A percentile compares a stretch with the other conserved stretches of the same genome.
Evolutionary conservation across 352 stramenopile genomes (phyloP).

Genomic region (Phytophthora sp.): DNA sequence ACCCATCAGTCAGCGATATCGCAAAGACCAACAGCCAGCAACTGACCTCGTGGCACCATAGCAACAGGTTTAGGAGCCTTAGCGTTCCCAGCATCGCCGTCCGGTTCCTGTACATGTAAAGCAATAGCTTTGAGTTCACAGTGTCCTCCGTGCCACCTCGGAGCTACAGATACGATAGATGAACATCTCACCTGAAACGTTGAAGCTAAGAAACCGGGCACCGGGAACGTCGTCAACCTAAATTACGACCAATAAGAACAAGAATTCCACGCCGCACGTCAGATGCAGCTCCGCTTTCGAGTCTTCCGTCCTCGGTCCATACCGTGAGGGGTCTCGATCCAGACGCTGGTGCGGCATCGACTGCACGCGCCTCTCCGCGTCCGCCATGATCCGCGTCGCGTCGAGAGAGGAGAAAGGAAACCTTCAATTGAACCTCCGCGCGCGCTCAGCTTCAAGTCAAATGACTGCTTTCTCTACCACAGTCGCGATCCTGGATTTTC

Average conservation of each 20-base stretch:
- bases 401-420: not conserved
- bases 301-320: constrained; percentile 2
- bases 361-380: constrained; percentile 45
- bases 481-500: not conserved
- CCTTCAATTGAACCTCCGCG: constrained; percentile 5
- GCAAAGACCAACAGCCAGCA: not conserved
- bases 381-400: constrained; percentile 16
- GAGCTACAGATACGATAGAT: too few species aligned
- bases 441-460: constrained; percentile 32
- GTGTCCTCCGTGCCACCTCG: too few species aligned
- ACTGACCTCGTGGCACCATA: constrained; percentile 3
- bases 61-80: constrained; percentile 12
- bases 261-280: not conserved
- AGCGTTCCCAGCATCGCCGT: constrained; percentile 1
- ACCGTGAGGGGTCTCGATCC: constrained; percentile 63
- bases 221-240: constrained; percentile 75
- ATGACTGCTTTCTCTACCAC: constrained; percentile 36
- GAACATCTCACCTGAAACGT: constrained; percentile 46
- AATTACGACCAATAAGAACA: not conserved
- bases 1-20: not conserved
- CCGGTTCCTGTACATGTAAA: constrained; percentile 19
- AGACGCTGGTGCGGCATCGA: constrained; percentile 54
- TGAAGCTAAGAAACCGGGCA: constrained; percentile 61
- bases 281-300: not conserved
- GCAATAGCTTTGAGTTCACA: not conserved